Percentiles rank a stretch among this genome's conserved stretches.
These are phyloP conservation scores for Penicillium psychrosexuale DNA, from an alignment of 2,329 filamentous ascomycete genomes.

Conservation along the genomic window DNA sequence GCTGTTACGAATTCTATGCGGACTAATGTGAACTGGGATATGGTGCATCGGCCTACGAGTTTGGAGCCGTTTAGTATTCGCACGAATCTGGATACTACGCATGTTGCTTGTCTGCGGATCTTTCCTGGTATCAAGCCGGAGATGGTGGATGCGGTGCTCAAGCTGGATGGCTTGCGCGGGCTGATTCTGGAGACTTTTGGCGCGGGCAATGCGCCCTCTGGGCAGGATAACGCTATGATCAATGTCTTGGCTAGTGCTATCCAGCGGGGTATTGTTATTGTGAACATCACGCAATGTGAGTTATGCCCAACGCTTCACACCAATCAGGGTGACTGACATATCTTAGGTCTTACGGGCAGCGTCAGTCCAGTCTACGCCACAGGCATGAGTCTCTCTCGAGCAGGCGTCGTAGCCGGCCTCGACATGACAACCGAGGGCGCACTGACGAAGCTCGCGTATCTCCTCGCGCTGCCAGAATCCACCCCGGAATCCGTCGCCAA, in stretches of 20 bases:
- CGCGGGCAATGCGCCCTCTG: conserved; percentile 84
- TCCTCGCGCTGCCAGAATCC: conserved; percentile 67
- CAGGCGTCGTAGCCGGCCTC: conserved; percentile 83
- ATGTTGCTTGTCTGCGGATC: conserved; percentile 83
- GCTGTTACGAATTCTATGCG: conserved; percentile 77
- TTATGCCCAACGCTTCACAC: conserved; percentile 34
- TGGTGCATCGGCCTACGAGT: conserved; percentile 69
- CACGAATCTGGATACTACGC: conserved; percentile 74
- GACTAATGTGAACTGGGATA: conserved; percentile 75
- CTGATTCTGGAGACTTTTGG: conserved; percentile 89
- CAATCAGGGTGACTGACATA: conserved; percentile 36
- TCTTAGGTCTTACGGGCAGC: conserved; percentile 58
- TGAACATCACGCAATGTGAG: conserved; percentile 88
- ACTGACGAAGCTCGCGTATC: conserved; percentile 83
- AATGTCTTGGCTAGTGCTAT: conserved; percentile 75
- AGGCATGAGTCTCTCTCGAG: conserved; percentile 71
- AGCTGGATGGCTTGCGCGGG: conserved; percentile 71
- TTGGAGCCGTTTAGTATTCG: conserved; percentile 73
- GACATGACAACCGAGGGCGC: conserved; percentile 89
- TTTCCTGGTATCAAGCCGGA: conserved; percentile 92
- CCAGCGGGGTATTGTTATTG: conserved; percentile 74
- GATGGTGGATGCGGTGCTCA: conserved; percentile 83
- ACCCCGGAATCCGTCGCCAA: conserved; percentile 63
- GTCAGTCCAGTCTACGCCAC: conserved; percentile 76
- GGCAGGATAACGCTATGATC: conserved; percentile 73